Percentiles rank a stretch among this genome's conserved stretches.
phyloP scores from a whole-genome alignment of 2,329 filamentous ascomycete genomes.

The Cladosporium austrohemisphaericum region DNA sequence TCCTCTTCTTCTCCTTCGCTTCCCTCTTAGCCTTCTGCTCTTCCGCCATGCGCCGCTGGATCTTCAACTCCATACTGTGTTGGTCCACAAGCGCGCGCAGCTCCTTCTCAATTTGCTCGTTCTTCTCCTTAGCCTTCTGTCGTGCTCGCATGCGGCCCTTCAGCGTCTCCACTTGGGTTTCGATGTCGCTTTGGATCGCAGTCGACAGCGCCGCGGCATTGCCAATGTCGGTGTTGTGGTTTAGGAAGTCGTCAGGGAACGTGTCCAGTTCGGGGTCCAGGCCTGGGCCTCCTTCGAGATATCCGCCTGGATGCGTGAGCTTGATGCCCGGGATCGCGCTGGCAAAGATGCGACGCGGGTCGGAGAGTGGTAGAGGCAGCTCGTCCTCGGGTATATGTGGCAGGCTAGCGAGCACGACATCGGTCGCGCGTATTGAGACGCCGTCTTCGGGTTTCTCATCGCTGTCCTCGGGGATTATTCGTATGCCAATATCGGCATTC shows the following conservation, averaged over 20 bases:
- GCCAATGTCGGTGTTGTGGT: conserved; percentile 32
- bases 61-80: conserved; percentile 43
- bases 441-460: conserved; percentile 26
- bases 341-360: conserved; percentile 41
- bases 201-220: conserved; percentile 35
- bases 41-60: conserved; percentile 41
- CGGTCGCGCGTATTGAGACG: conserved; percentile 26
- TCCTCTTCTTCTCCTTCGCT: conserved; percentile 30
- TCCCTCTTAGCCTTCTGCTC: conserved; percentile 37
- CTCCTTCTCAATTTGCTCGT: conserved; percentile 42
- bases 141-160: conserved; percentile 33
- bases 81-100: conserved; percentile 42
- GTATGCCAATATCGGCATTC: conserved; percentile 22
- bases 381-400: conserved; percentile 30
- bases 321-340: conserved; percentile 42
- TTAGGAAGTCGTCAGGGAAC: conserved; percentile 41
- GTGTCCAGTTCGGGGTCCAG: conserved; percentile 36
- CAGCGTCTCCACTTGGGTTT: conserved; percentile 28
- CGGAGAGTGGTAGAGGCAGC: conserved; percentile 42
- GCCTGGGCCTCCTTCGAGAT: conserved; percentile 46
- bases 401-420: conserved; percentile 25
- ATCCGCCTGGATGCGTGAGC: conserved; percentile 46
- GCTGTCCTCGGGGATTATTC: conserved; percentile 26
- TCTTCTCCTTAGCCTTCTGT: conserved; percentile 38
- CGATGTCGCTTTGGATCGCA: conserved; percentile 32